Evolutionary conservation across 176 grass and related monocot species (phyloP).

Genomic region (Ensete ventricosum): DNA sequence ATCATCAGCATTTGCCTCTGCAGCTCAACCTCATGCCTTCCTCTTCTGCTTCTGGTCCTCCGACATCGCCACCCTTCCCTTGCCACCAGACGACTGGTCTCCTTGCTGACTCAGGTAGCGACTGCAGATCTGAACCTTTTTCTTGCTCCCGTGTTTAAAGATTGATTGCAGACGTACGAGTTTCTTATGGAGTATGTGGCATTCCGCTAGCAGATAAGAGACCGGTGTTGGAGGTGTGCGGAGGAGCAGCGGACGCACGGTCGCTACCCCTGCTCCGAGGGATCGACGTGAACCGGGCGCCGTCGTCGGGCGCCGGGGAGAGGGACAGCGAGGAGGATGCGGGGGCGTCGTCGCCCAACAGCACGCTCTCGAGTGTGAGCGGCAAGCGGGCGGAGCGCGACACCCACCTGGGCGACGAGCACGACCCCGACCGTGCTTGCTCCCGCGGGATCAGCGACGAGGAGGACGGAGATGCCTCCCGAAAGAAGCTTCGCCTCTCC

Average conservation of each 20-base stretch:
- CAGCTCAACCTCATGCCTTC: constrained; percentile 13
- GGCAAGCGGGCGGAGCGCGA: constrained; percentile 20
- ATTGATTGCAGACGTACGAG: neutral
- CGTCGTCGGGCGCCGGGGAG: neutral
- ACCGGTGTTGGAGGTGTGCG: no score
- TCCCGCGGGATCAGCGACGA: constrained; percentile 4
- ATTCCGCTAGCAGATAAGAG: neutral
- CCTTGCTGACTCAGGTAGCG: neutral
- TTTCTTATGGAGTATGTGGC: no score
- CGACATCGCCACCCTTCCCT: neutral
- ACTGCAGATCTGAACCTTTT: neutral
- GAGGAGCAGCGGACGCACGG: neutral
- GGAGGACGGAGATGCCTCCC: constrained; percentile 9
- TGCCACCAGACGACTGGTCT: neutral
- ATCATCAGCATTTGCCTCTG: neutral
- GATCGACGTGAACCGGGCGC: constrained; percentile 23
- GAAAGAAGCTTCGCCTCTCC: constrained; percentile 19
- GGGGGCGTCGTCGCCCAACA: constrained; percentile 16
- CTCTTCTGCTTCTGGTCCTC: neutral
- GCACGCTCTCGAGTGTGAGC: constrained; percentile 18
- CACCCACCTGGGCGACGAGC: neutral
- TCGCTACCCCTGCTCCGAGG: constrained; percentile 2
- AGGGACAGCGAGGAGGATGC: constrained; percentile 13
- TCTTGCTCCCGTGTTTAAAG: neutral
- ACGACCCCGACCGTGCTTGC: constrained; percentile 3